These are phyloP conservation scores for Hippophae rhamnoides DNA, from an alignment of 306 rosid genomes.

Conservation along the genomic window DNA sequence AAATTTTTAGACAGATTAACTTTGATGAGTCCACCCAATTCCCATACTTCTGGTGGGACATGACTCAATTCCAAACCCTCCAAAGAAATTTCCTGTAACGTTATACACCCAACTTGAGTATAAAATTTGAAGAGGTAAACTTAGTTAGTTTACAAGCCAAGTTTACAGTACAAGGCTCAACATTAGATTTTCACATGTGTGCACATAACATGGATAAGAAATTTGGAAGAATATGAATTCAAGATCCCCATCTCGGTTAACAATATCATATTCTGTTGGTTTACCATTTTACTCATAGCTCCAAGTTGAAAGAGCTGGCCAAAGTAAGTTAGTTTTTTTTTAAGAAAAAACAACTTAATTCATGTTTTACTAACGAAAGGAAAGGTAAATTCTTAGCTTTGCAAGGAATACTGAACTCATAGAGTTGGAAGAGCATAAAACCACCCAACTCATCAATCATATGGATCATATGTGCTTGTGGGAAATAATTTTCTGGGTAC, in stretches of 20 bases:
- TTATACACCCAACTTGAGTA: background rate
- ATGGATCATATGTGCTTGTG: background rate
- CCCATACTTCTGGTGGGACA: conserved; percentile 84
- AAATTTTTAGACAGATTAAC: conserved; percentile 71
- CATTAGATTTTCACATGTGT: no score
- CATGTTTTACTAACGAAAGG: background rate
- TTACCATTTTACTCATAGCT: no score
- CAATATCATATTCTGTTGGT: no score
- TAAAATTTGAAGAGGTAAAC: background rate
- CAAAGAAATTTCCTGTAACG: conserved; percentile 74
- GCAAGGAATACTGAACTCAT: background rate
- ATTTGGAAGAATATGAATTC: no score
- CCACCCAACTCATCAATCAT: background rate
- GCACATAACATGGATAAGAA: no score
- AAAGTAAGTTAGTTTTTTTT: no score
- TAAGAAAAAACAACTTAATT: no score
- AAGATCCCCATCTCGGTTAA: no score
- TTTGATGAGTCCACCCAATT: conserved; percentile 56
- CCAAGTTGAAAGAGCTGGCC: no score
- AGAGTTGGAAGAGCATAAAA: background rate
- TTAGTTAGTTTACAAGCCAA: background rate
- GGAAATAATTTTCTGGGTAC: background rate
- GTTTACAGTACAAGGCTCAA: no score
- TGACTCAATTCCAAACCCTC: conserved; percentile 62
- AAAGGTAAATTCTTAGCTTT: background rate